Percentiles rank a stretch among this genome's conserved stretches.
Conservation (phyloP, 1,284 basidiomycete genomes). For the Sporisorium graminicola region DNA sequence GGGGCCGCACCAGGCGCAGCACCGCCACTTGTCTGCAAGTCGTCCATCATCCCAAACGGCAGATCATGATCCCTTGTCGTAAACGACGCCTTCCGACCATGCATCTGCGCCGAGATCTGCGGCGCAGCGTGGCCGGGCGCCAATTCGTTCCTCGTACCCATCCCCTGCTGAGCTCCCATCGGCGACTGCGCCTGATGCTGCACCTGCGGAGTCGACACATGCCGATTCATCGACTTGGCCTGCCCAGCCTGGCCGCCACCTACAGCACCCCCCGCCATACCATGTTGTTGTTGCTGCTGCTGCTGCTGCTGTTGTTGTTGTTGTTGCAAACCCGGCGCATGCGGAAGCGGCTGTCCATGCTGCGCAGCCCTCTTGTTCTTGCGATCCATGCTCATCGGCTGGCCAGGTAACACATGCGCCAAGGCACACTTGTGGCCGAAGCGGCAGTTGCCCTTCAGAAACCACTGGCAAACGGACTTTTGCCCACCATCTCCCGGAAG, state of each 20-base stretch:
- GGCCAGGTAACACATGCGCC: slow-evolving; percentile 92
- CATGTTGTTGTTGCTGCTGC: background rate
- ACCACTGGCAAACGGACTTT: slow-evolving; percentile 96
- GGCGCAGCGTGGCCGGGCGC: slow-evolving; percentile 15
- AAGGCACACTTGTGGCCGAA: slow-evolving; percentile 90
- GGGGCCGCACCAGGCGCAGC: slow-evolving; percentile 14
- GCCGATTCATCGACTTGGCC: slow-evolving; percentile 3
- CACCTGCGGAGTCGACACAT: slow-evolving; percentile 20
- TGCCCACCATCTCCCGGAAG: slow-evolving; percentile 68
- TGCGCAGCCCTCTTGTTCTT: slow-evolving; percentile 98
- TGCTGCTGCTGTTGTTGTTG: background rate
- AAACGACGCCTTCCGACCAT: slow-evolving; percentile 72
- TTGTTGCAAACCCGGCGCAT: slow-evolving; percentile 18
- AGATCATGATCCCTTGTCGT: slow-evolving; percentile 83
- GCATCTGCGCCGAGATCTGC: slow-evolving; percentile 16
- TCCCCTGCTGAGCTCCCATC: slow-evolving; percentile 23
- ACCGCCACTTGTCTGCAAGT: slow-evolving; percentile 64
- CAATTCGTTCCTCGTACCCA: slow-evolving; percentile 4
- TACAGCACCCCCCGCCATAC: background rate
- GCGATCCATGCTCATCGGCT: slow-evolving; percentile 86
- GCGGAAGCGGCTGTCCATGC: slow-evolving; percentile 64
- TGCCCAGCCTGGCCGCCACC: background rate
- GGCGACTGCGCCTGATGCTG: slow-evolving; percentile 5
- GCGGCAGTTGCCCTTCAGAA: slow-evolving; percentile 87
- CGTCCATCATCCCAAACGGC: slow-evolving; percentile 77